Conservation (phyloP, 768 basidiomycete species). For the Leccinum broughii region DNA sequence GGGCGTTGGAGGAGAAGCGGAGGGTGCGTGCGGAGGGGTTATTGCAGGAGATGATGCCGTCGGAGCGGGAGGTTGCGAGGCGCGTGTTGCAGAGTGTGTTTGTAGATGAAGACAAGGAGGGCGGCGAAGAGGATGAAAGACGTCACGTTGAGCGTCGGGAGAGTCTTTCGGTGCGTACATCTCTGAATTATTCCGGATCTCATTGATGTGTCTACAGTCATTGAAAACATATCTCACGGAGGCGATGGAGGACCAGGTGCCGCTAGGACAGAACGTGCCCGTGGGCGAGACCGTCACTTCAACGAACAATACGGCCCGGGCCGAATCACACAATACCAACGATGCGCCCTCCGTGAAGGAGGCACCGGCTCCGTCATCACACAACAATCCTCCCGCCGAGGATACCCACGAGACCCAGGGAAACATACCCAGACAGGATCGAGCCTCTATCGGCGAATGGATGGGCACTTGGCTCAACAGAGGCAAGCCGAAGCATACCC, state of each 20-base stretch:
- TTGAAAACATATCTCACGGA: conserved; percentile 47
- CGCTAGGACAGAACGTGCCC: conserved; percentile 17
- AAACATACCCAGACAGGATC: conserved; percentile 33
- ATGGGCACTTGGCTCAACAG: conserved; percentile 75
- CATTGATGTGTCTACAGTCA: conserved; percentile 34
- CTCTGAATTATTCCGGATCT: background rate
- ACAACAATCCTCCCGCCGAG: background rate
- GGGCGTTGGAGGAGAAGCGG: conserved; percentile 60
- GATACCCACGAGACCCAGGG: conserved; percentile 8
- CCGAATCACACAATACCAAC: background rate
- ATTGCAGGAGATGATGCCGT: conserved; percentile 54
- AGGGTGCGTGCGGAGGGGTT: conserved; percentile 53
- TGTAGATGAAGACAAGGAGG: conserved; percentile 36
- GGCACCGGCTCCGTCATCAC: conserved; percentile 1
- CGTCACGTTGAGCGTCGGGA: conserved; percentile 56
- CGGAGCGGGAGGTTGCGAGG: conserved; percentile 67
- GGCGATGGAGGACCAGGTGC: conserved; percentile 51
- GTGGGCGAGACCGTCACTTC: conserved; percentile 26
- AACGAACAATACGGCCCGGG: background rate
- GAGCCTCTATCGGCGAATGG: conserved; percentile 61
- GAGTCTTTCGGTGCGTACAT: conserved; percentile 55
- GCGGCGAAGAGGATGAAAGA: conserved; percentile 29
- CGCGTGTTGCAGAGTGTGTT: conserved; percentile 70
- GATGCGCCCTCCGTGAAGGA: background rate
- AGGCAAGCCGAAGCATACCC: conserved; percentile 39